Evolutionary conservation across 805 yeast genomes (phyloP).

Genomic region (Nakazawaea wyomingensis): DNA sequence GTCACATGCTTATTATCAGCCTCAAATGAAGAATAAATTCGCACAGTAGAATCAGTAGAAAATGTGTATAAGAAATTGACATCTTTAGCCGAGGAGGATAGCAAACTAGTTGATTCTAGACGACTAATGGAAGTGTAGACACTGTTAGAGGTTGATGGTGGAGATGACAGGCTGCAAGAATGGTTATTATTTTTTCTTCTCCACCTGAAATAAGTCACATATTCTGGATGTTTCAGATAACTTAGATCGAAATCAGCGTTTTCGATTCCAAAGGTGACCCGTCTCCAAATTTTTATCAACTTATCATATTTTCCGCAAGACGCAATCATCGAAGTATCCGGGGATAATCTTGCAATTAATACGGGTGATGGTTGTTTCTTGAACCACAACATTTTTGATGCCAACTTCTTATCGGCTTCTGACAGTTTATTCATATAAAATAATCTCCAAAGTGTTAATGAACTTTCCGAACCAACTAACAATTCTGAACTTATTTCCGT

Average conservation of each 20-base stretch:
- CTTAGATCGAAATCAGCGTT: slow-evolving; percentile 62
- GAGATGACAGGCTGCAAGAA: background rate
- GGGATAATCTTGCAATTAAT: slow-evolving; percentile 51
- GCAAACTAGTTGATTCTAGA: slow-evolving; percentile 31
- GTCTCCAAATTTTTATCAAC: slow-evolving; percentile 72
- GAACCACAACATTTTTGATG: slow-evolving; percentile 35
- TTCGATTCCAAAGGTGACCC: slow-evolving; percentile 62
- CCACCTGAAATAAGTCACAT: slow-evolving; percentile 59
- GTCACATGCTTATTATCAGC: slow-evolving; percentile 51
- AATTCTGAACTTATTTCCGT: slow-evolving; percentile 44
- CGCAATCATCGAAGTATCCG: slow-evolving; percentile 65
- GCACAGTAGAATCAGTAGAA: slow-evolving; percentile 50
- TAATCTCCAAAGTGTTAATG: slow-evolving; percentile 50
- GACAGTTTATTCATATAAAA: slow-evolving; percentile 20
- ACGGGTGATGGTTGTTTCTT: slow-evolving; percentile 58
- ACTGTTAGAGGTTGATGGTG: slow-evolving; percentile 9
- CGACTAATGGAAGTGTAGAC: slow-evolving; percentile 14
- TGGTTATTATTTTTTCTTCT: slow-evolving; percentile 19
- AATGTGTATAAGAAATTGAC: slow-evolving; percentile 59
- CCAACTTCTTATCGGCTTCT: slow-evolving; percentile 16
- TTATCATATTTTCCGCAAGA: slow-evolving; percentile 58
- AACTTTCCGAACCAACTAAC: slow-evolving; percentile 49
- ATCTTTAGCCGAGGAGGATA: slow-evolving; percentile 30
- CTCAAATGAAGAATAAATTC: slow-evolving; percentile 69
- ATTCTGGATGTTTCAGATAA: slow-evolving; percentile 59